Conservation (phyloP, 768 basidiomycete genomes). For the Russula sp. region DNA sequence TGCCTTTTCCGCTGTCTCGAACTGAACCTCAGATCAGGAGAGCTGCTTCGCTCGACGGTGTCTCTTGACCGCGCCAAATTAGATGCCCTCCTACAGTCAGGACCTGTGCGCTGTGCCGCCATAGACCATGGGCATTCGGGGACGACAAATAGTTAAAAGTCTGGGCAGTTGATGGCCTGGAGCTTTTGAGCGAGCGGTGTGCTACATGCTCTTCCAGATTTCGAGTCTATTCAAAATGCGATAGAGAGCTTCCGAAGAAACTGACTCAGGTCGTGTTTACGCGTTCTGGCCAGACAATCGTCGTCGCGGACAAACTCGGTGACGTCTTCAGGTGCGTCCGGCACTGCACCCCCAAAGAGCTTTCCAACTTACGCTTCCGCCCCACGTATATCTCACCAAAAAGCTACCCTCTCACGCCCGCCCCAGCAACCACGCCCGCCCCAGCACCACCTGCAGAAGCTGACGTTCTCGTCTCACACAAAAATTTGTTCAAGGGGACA, state of each 20-base stretch:
- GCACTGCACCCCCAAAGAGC: constrained; percentile 13
- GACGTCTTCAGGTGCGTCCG: constrained; percentile 71
- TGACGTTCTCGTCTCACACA: constrained; percentile 47
- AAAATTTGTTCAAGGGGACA: constrained; percentile 34
- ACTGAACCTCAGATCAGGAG: constrained; percentile 43
- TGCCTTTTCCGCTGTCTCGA: constrained; percentile 13
- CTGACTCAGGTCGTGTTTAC: constrained; percentile 67
- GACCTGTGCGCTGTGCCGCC: constrained; percentile 55
- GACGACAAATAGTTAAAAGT: constrained; percentile 79
- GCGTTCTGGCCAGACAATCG: constrained; percentile 52
- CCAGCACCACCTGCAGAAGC: background rate
- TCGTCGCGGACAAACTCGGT: constrained; percentile 92
- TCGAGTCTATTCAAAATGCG: background rate
- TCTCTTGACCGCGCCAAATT: constrained; percentile 31
- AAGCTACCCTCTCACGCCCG: constrained; percentile 27
- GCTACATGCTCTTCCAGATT: constrained; percentile 16
- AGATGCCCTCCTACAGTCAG: constrained; percentile 38
- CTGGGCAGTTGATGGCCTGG: constrained; percentile 56
- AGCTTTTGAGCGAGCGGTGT: constrained; percentile 58
- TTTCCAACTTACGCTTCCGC: background rate
- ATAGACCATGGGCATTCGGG: constrained; percentile 41
- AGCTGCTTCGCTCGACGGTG: constrained; percentile 42
- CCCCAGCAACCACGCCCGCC: constrained; percentile 18
- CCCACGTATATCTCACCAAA: constrained; percentile 53
- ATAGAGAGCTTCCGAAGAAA: constrained; percentile 78